Conservation (phyloP, 768 basidiomycete species). For the Galerina marginata region DNA sequence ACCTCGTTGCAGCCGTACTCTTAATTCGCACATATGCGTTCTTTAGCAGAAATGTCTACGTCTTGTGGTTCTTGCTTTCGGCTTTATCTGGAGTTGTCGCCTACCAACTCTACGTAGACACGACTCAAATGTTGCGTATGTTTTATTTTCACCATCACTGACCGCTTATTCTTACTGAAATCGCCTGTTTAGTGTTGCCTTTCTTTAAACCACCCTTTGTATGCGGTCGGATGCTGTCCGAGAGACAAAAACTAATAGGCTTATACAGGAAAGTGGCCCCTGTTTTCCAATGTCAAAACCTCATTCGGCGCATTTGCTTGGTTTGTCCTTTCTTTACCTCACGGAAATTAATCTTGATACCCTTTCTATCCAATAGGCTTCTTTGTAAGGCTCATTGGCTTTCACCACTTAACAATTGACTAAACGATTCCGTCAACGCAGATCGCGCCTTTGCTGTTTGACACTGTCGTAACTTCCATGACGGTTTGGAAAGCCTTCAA, state of each 20-base stretch:
- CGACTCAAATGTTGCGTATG: conserved; percentile 78
- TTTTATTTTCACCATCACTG: conserved; percentile 11
- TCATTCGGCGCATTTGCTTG: conserved; percentile 82
- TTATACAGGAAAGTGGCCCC: conserved; percentile 57
- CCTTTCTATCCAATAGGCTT: conserved; percentile 44
- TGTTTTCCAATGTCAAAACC: conserved; percentile 85
- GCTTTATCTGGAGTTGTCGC: conserved; percentile 76
- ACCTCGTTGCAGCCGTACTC: conserved; percentile 61
- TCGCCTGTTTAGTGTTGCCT: conserved; percentile 55
- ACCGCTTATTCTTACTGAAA: conserved; percentile 9
- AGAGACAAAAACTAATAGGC: neutral
- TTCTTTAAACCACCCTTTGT: conserved; percentile 71
- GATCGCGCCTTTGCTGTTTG: conserved; percentile 84
- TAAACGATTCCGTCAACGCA: conserved; percentile 31
- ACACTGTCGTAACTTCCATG: conserved; percentile 81
- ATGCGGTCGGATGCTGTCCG: conserved; percentile 21
- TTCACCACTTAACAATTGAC: neutral
- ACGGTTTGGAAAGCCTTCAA: conserved; percentile 80
- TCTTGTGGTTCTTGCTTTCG: conserved; percentile 66
- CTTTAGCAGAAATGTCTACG: conserved; percentile 77
- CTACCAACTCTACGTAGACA: conserved; percentile 82
- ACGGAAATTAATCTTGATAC: conserved; percentile 14
- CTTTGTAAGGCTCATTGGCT: conserved; percentile 47
- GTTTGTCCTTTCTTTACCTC: conserved; percentile 40
- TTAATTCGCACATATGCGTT: conserved; percentile 87